Percentiles rank a stretch among this genome's conserved stretches.
Evolutionary conservation across 1,139 yeast genomes (phyloP).

Genomic region (Suhomyces bokatorum): DNA sequence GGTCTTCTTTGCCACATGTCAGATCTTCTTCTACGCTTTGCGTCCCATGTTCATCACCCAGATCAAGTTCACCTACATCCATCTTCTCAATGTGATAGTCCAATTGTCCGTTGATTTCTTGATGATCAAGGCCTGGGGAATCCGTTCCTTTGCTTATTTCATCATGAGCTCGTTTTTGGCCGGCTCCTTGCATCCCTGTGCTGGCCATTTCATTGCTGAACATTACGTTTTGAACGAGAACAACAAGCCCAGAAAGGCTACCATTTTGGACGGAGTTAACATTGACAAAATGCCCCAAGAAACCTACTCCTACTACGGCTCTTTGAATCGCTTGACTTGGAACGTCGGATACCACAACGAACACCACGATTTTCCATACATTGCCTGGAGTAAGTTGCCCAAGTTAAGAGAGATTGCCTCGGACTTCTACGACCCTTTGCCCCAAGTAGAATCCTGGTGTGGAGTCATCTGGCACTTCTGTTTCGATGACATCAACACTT

Average conservation of each 20-base stretch:
- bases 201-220: slow-evolving; percentile 94
- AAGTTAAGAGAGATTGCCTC: slow-evolving; percentile 64
- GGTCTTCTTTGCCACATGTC: slow-evolving; percentile 88
- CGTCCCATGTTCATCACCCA: slow-evolving; percentile 86
- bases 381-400: slow-evolving; percentile 86
- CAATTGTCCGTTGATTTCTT: slow-evolving; percentile 61
- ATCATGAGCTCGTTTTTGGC: slow-evolving; percentile 80
- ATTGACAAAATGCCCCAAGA: slow-evolving; percentile 57
- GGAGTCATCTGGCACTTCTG: slow-evolving; percentile 75
- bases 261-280: slow-evolving; percentile 20
- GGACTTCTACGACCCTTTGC: slow-evolving; percentile 83
- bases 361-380: slow-evolving; percentile 92
- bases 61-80: slow-evolving; percentile 72
- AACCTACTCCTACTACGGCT: slow-evolving; percentile 87
- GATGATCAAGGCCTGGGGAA: slow-evolving; percentile 61
- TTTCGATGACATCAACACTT: slow-evolving; percentile 61
- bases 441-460: slow-evolving; percentile 76
- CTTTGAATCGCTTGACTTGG: slow-evolving; percentile 76
- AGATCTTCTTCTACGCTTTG: slow-evolving; percentile 83
- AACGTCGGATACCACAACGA: slow-evolving; percentile 94
- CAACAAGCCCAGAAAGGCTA: slow-evolving; percentile 42
- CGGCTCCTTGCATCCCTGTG: slow-evolving; percentile 90
- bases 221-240: slow-evolving; percentile 72
- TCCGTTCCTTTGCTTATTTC: slow-evolving; percentile 64
- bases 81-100: slow-evolving; percentile 62